Conservation (phyloP, 2,329 filamentous ascomycete genomes). For the Cladophialophora chaetospira region DNA sequence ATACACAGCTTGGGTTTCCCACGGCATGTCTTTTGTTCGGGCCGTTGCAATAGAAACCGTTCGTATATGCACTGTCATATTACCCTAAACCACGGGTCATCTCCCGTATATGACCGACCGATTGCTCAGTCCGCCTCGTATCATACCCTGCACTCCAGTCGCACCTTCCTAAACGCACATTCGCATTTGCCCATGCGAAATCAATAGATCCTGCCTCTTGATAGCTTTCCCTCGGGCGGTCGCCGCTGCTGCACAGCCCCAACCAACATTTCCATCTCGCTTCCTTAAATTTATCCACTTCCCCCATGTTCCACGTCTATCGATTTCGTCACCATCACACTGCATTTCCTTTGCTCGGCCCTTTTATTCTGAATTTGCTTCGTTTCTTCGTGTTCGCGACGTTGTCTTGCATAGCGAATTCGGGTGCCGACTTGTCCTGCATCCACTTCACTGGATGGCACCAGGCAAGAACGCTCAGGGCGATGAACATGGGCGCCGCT, state of each 20-base stretch:
- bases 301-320: background rate
- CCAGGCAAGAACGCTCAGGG: slow-evolving; percentile 52
- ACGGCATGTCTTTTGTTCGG: too few species aligned
- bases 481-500: slow-evolving; percentile 45
- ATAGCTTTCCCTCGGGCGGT: too few species aligned
- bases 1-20: too few species aligned
- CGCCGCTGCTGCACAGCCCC: too few species aligned
- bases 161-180: background rate
- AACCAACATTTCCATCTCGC: background rate
- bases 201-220: too few species aligned
- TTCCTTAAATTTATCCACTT: background rate
- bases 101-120: too few species aligned
- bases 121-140: too few species aligned
- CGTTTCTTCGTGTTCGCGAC: background rate
- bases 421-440: slow-evolving; percentile 14
- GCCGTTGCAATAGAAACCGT: too few species aligned
- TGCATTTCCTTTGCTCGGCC: background rate
- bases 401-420: slow-evolving; percentile 3
- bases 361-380: too few species aligned
- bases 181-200: too few species aligned
- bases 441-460: slow-evolving; percentile 49
- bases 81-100: too few species aligned
- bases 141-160: background rate
- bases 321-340: background rate
- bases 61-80: too few species aligned